phyloP scores from a whole-genome alignment of 1,139 yeast genomes.

The Yarrowia galli region DNA sequence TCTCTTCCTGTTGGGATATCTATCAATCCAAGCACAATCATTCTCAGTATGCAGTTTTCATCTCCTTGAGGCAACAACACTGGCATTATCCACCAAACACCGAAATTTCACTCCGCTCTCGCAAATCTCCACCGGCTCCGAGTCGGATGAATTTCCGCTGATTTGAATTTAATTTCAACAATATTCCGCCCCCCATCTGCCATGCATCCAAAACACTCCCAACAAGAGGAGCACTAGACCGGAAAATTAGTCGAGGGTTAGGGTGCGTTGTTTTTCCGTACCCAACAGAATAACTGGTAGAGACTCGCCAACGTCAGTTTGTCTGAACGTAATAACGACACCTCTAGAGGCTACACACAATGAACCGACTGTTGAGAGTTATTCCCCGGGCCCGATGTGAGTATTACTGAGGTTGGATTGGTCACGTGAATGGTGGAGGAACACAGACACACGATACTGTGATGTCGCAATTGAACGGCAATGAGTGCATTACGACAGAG shows the following conservation, averaged over 20 bases:
- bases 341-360: background rate
- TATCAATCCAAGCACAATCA: too few relatives aligned
- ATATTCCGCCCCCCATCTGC: background rate
- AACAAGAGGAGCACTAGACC: slow-evolving; percentile 12
- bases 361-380: slow-evolving; percentile 35
- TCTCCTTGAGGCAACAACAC: too few relatives aligned
- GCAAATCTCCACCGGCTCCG: too few relatives aligned
- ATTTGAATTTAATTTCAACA: background rate
- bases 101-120: too few relatives aligned
- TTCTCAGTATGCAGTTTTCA: too few relatives aligned
- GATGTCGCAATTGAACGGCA: background rate
- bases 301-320: background rate
- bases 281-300: slow-evolving; percentile 17
- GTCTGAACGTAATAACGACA: slow-evolving; percentile 3
- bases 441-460: background rate
- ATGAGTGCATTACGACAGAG: too few relatives aligned
- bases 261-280: slow-evolving; percentile 37
- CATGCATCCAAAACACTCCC: slow-evolving; percentile 10
- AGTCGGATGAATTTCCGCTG: too few relatives aligned
- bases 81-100: too few relatives aligned
- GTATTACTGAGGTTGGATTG: background rate
- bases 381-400: slow-evolving; percentile 36
- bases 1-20: too few relatives aligned
- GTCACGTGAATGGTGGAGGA: too few relatives aligned
- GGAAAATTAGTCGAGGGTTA: slow-evolving; percentile 35